Evolutionary conservation across 169 alveolate genomes (phyloP), one percentile per base, ranked within the genome.

Genomic region (Cryptosporidium sp.): DNA sequence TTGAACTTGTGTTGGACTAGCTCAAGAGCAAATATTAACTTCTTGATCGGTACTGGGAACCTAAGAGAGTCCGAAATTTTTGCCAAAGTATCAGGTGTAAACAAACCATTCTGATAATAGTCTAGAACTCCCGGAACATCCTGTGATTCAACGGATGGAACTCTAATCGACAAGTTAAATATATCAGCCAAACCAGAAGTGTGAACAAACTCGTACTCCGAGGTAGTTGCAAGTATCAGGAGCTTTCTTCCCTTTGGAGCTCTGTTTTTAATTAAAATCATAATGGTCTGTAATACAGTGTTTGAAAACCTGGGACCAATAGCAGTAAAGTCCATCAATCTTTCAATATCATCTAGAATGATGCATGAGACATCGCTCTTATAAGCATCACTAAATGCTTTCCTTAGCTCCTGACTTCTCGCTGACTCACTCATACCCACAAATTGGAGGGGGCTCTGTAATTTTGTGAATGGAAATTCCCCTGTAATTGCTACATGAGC

Each of bases 361-460:
- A 98, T 97, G 41, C 94, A 86, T 2, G 95, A 93, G 50, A 85
- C 14, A 51, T 70, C 97, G 37, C 99, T 96, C 91, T 97, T 98
- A 93, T 98, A 98, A n/a, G 99, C 99, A 91, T 98, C 99, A 70
- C 97, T 99, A 91, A 98, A 98, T n/a, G 98, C 96, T 85, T 97
- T 97, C 71, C 95, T 97, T 50, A 98, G 94, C 50, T 96, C 94
- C 50, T 93, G 92, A 43, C 96, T 96, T 91, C 96, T 96, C 7
- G 97, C 95, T 1, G 86, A 65, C 74, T 94, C 96, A 45, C 86
- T 84, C 59, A 86, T 51, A 12, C 99, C 99, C 61, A 98, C 98
- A 91, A 96, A 97, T 62, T 96, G 95, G 85, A 97, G 99, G 0
- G 99, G 99, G 31, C 99, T 95, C 29, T 97, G 95, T 43, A 98